A percentile compares a stretch with the other conserved stretches of the same genome.
phyloP scores from a whole-genome alignment of 768 basidiomycete species.

The Calocera cornea region DNA sequence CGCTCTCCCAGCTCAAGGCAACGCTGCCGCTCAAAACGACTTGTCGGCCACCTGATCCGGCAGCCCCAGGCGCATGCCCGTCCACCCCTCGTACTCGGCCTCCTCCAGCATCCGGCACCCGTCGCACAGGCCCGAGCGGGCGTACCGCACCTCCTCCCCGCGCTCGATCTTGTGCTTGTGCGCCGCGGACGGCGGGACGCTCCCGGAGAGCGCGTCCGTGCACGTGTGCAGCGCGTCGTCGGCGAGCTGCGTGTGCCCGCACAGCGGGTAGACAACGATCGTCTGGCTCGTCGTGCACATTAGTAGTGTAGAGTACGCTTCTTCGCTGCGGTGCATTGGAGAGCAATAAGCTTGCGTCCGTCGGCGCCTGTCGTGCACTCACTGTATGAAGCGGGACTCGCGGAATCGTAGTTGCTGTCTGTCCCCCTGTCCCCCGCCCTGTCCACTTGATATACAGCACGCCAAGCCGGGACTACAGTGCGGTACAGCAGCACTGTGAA shows the following conservation, averaged over 20 bases:
- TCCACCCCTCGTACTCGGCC: background rate
- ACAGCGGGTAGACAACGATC: background rate
- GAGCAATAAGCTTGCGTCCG: too few relatives aligned
- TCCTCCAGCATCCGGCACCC: background rate
- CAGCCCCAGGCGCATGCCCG: background rate
- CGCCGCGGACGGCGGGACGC: background rate
- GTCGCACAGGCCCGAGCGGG: background rate
- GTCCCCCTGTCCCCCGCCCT: too few relatives aligned
- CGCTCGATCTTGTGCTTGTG: background rate
- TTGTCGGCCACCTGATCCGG: background rate
- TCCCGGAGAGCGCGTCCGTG: background rate
- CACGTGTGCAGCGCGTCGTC: background rate
- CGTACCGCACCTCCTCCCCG: background rate
- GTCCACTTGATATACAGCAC: too few relatives aligned
- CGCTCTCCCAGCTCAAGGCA: too few relatives aligned
- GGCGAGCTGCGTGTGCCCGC: background rate
- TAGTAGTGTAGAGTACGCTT: too few relatives aligned
- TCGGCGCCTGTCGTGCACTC: background rate
- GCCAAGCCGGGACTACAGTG: too few relatives aligned
- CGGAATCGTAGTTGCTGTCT: too few relatives aligned
- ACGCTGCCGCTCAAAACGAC: background rate
- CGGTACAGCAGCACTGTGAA: too few relatives aligned
- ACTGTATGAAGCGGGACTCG: too few relatives aligned
- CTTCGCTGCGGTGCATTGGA: too few relatives aligned
- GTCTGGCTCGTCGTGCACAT: slow-evolving; percentile 3